These are phyloP conservation scores for Daldinia vernicosa DNA, from an alignment of 495 filamentous ascomycete species.

Conservation along the genomic window DNA sequence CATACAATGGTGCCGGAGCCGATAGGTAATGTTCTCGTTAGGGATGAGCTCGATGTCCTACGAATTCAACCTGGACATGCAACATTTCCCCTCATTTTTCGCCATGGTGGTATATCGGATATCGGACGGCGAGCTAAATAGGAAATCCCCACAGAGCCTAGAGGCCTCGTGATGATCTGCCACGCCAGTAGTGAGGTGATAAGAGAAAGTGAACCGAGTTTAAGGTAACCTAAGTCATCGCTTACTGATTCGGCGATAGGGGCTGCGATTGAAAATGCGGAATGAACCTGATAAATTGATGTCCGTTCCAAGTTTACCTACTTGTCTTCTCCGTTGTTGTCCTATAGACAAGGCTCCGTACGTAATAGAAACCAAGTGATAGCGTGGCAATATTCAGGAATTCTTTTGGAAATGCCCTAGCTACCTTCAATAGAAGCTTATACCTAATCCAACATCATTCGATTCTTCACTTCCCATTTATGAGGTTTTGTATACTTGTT, in stretches of 20 bases:
- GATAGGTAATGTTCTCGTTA: slow-evolving; percentile 23
- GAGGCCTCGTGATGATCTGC: slow-evolving; percentile 28
- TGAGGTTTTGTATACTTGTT: neutral
- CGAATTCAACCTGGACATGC: slow-evolving; percentile 22
- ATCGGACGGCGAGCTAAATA: slow-evolving; percentile 33
- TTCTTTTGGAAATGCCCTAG: neutral
- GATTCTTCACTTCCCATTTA: neutral
- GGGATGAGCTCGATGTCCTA: slow-evolving; percentile 6
- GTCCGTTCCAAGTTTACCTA: neutral
- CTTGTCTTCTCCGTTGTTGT: neutral
- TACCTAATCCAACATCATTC: neutral
- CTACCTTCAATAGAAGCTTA: neutral
- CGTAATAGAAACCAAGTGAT: slow-evolving; percentile 19
- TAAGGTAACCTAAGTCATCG: slow-evolving; percentile 28
- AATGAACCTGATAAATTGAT: slow-evolving; percentile 9
- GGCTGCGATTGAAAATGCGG: neutral
- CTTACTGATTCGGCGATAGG: slow-evolving; percentile 25
- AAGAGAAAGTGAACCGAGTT: slow-evolving; percentile 11
- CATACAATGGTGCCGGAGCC: slow-evolving; percentile 19
- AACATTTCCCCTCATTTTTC: slow-evolving; percentile 37
- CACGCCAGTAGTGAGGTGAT: slow-evolving; percentile 5
- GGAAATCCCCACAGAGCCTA: slow-evolving; percentile 24
- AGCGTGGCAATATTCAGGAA: neutral
- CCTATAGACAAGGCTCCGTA: neutral
- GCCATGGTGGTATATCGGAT: slow-evolving; percentile 25